phyloP scores from a whole-genome alignment of 345 rosid genomes.

The Bruguiera gymnorhiza region DNA sequence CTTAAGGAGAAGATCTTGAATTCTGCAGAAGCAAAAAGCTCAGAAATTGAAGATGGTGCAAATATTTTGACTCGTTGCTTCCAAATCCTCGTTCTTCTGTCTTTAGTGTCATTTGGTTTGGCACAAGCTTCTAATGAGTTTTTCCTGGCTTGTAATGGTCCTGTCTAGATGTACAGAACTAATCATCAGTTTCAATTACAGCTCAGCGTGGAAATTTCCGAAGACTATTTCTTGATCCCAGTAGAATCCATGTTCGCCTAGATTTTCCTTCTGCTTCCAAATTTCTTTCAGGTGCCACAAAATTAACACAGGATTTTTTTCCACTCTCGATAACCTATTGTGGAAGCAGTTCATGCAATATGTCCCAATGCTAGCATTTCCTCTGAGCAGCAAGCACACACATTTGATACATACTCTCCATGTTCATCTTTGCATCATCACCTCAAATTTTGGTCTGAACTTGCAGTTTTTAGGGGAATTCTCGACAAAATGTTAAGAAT shows the following conservation, averaged over 20 bases:
- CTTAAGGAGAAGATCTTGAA: slow-evolving; percentile 53
- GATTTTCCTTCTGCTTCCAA: slow-evolving; percentile 75
- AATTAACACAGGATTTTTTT: slow-evolving; percentile 57
- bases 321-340: slow-evolving; percentile 54
- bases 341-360: slow-evolving; percentile 51
- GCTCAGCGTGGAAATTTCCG: slow-evolving; percentile 88
- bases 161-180: neutral
- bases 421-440: neutral
- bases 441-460: neutral
- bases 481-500: neutral
- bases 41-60: slow-evolving; percentile 56
- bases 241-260: slow-evolving; percentile 58
- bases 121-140: neutral
- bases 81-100: slow-evolving; percentile 71
- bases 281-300: slow-evolving; percentile 56
- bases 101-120: slow-evolving; percentile 61
- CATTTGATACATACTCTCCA: slow-evolving; percentile 4
- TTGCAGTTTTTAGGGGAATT: neutral
- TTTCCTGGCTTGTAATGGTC: neutral
- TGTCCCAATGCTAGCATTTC: slow-evolving; percentile 67
- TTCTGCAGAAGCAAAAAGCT: slow-evolving; percentile 65
- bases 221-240: slow-evolving; percentile 64
- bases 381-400: slow-evolving; percentile 82
- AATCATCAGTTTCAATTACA: slow-evolving; percentile 37
- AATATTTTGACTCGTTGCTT: slow-evolving; percentile 64